Conservation (phyloP, 208 protist genomes). For the Leishmania major region DNA sequence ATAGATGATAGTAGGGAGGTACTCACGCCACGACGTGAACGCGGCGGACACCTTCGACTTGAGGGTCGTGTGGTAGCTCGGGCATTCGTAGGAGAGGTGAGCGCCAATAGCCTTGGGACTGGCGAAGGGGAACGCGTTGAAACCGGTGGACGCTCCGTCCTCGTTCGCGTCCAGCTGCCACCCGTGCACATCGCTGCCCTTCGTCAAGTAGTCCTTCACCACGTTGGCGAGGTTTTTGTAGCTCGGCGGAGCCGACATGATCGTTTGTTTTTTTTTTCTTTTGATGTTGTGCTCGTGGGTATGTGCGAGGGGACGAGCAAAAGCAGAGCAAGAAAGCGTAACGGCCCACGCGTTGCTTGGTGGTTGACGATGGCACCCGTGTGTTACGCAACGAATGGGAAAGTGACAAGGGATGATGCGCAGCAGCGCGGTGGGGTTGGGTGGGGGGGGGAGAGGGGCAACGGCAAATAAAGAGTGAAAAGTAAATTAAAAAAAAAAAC, state of each 20-base stretch:
- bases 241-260: slow-evolving; percentile 25
- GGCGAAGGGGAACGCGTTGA: slow-evolving; percentile 63
- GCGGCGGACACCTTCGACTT: slow-evolving; percentile 21
- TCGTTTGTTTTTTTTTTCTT: too few relatives aligned
- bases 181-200: slow-evolving; percentile 34
- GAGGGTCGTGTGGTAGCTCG: slow-evolving; percentile 17
- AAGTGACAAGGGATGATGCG: not conserved
- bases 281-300: not conserved
- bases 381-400: not conserved
- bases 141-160: slow-evolving; percentile 6
- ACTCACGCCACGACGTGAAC: slow-evolving; percentile 36
- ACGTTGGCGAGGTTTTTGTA: slow-evolving; percentile 48
- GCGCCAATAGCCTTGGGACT: slow-evolving; percentile 34
- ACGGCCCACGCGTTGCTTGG: not conserved
- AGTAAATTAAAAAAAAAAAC: not conserved
- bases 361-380: not conserved
- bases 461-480: not conserved
- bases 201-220: slow-evolving; percentile 59
- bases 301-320: not conserved
- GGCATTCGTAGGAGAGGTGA: slow-evolving; percentile 38
- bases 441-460: not conserved
- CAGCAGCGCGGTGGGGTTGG: not conserved
- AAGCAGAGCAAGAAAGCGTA: not conserved
- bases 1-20: slow-evolving; percentile 46
- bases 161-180: slow-evolving; percentile 54